A percentile compares a stretch with the other conserved stretches of the same genome.
Conservation (phyloP, 768 basidiomycete genomes). For the Gautieria morchelliformis region DNA sequence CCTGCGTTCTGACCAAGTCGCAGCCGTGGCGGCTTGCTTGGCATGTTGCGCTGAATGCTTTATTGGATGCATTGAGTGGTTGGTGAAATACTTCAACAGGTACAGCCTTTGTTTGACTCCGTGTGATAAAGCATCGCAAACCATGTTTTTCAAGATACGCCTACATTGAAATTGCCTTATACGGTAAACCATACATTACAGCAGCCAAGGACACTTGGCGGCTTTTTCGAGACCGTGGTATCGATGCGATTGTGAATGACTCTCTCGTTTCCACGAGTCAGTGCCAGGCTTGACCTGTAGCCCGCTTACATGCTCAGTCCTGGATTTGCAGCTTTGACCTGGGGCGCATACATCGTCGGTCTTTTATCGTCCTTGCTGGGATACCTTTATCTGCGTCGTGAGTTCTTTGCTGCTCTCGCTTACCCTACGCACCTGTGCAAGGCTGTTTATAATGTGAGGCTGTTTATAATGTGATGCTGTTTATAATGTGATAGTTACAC, state of each 20-base stretch:
- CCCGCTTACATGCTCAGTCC: constrained; percentile 8
- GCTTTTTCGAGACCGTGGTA: constrained; percentile 65
- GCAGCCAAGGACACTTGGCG: constrained; percentile 83
- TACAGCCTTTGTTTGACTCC: constrained; percentile 14
- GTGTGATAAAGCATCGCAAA: neutral
- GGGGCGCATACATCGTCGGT: constrained; percentile 76
- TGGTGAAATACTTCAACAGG: constrained; percentile 78
- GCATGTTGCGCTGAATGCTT: constrained; percentile 76
- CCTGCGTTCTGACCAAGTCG: neutral
- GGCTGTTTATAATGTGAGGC: neutral
- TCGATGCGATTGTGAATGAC: constrained; percentile 78
- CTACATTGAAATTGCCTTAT: constrained; percentile 79
- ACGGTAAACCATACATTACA: constrained; percentile 72
- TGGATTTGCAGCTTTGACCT: constrained; percentile 45
- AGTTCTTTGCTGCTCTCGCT: constrained; percentile 17
- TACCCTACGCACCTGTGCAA: constrained; percentile 1
- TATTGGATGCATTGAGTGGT: constrained; percentile 55
- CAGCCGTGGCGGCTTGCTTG: constrained; percentile 64
- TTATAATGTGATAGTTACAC: constrained; percentile 38
- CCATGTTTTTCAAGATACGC: constrained; percentile 41
- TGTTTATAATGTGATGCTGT: too few relatives aligned
- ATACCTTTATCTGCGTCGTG: constrained; percentile 67
- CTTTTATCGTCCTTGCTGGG: constrained; percentile 64
- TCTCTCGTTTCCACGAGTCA: constrained; percentile 70
- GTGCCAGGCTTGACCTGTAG: constrained; percentile 15